A percentile compares a stretch with the other conserved stretches of the same genome.
Evolutionary conservation across 1,139 yeast genomes (phyloP).

Genomic region (Pichia sp.): DNA sequence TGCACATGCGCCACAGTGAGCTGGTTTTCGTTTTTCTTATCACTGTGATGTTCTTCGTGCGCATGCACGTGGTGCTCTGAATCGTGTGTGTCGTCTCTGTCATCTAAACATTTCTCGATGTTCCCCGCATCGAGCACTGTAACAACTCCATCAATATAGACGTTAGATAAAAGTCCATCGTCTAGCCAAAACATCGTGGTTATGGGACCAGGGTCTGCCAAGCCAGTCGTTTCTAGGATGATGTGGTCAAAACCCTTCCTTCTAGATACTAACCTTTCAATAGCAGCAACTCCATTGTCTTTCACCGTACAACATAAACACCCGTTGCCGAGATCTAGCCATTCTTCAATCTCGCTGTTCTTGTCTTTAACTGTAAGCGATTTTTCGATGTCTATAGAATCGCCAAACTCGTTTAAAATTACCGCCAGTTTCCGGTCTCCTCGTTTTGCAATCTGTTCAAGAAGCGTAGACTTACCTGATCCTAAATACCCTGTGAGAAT

Average conservation of each 20-base stretch:
- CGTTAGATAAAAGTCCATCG: slow-evolving; percentile 76
- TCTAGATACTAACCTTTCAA: slow-evolving; percentile 76
- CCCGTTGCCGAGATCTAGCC: slow-evolving; percentile 95
- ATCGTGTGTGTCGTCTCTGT: slow-evolving; percentile 35
- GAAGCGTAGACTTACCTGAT: slow-evolving; percentile 85
- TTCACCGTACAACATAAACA: slow-evolving; percentile 95
- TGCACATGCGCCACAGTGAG: slow-evolving; percentile 85
- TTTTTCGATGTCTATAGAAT: slow-evolving; percentile 84
- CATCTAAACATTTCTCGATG: slow-evolving; percentile 63
- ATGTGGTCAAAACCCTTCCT: slow-evolving; percentile 77
- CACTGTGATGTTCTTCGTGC: slow-evolving; percentile 19
- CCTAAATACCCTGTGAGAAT: slow-evolving; percentile 94
- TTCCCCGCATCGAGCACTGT: slow-evolving; percentile 83
- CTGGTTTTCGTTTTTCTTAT: neutral
- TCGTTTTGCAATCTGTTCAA: slow-evolving; percentile 66
- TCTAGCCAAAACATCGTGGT: slow-evolving; percentile 98
- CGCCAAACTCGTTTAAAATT: slow-evolving; percentile 86
- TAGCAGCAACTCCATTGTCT: slow-evolving; percentile 91
- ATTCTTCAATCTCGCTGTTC: slow-evolving; percentile 67
- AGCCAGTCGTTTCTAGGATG: slow-evolving; percentile 87
- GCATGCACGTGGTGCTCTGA: slow-evolving; percentile 35
- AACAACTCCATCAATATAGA: slow-evolving; percentile 90
- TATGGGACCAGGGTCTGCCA: slow-evolving; percentile 98
- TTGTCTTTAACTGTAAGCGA: slow-evolving; percentile 72
- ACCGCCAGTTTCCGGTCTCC: slow-evolving; percentile 78